Evolutionary conservation across 2,329 filamentous ascomycete species (phyloP), one percentile per base, ranked within the genome.

Genomic region (Trichoderma sp.): DNA sequence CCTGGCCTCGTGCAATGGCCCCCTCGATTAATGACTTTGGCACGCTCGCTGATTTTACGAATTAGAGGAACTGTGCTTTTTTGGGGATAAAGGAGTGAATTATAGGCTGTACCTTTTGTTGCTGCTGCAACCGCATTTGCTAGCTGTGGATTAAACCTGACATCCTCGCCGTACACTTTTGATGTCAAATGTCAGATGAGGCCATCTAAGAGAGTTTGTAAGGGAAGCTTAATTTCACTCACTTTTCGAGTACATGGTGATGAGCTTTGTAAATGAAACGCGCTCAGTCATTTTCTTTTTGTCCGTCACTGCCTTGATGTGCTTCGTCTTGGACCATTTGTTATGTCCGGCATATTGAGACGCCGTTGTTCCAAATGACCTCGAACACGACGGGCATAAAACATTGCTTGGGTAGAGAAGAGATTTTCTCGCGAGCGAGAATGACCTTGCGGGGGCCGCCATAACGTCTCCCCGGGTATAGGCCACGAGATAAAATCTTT

Each of bases 321-420:
- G 95, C 76, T 90, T 92, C 80, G 97, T 98, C 75, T 95, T 97
- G 68, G 93, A 93, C 95, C 95, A 99, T 77, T 93, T 91, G 79
- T 90, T 97, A 80, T 97, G 93, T 15, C 93, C 93, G 27, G 90
- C 89, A 69, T 80, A 79, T 15, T 80, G 75, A 8, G 73, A 68
- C 9, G 82, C 71, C 17, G 81, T 83, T 17, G 81, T 81, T 66
- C 78, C 78, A 69, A 90, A 83, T 39, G 78, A 74, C 64, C 86
- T 84, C 67, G 80, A 76, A 71, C 83, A 86, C 78, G 78, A 79
- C 45, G 78, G 79, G 71, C 85, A 88, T 71, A 84, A 68, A 59
- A 54, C 34, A 48, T 6, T 63, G 12, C 37, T 42, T 54, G 57
- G 61, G 50, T 56, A 57, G 3, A 61, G 45, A 52, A 22, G 12